Conservation (phyloP, 1,284 basidiomycete species). For the Ustilago nuda region DNA sequence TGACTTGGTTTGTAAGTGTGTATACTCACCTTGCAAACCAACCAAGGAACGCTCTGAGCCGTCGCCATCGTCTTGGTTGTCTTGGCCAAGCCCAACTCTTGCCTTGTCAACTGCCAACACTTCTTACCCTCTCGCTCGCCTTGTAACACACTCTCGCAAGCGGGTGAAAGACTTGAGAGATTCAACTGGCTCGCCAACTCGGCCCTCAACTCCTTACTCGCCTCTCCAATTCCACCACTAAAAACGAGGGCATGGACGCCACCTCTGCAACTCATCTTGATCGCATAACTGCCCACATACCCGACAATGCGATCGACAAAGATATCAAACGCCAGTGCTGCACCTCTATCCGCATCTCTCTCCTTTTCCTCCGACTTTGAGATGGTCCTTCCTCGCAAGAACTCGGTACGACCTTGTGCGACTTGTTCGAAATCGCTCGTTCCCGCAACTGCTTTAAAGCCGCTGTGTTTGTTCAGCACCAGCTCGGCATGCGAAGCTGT, state of each 20-base stretch:
- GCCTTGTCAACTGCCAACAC: conserved; percentile 5
- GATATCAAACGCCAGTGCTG: conserved; percentile 36
- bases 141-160: not conserved
- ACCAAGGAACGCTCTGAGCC: conserved; percentile 23
- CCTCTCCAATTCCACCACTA: conserved; percentile 42
- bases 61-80: not conserved
- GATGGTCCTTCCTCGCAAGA: conserved; percentile 4
- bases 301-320: conserved; percentile 46
- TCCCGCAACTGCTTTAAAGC: conserved; percentile 30
- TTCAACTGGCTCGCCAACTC: conserved; percentile 10
- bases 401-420: not conserved
- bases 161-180: conserved; percentile 7
- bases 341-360: conserved; percentile 3
- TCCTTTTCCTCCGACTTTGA: conserved; percentile 11
- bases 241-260: conserved; percentile 41
- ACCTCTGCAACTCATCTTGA: conserved; percentile 30
- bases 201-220: conserved; percentile 5
- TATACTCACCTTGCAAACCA: conserved; percentile 37
- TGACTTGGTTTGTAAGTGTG: too few species aligned
- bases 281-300: conserved; percentile 28
- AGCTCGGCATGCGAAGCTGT: conserved; percentile 20
- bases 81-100: not conserved
- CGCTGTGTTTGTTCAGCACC: conserved; percentile 34
- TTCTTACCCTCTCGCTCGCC: not conserved
- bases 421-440: conserved; percentile 34